Evolutionary conservation across 768 basidiomycete genomes (phyloP).

Genomic region (Termitomyces eurrhizus): DNA sequence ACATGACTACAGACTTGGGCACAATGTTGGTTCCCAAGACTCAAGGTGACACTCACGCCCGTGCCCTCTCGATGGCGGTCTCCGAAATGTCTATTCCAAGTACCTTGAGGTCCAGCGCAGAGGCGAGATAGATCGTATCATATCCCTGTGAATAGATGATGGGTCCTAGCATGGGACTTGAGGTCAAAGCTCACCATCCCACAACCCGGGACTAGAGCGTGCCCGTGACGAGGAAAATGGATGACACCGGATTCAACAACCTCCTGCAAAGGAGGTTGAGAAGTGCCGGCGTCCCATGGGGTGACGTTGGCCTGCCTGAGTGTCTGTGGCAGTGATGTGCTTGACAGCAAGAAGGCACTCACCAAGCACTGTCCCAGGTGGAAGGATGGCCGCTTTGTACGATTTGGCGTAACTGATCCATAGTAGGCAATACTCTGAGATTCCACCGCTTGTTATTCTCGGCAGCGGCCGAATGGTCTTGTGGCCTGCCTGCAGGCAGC

Average conservation of each 20-base stretch:
- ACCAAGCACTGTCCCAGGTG: slow-evolving; percentile 28
- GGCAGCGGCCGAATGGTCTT: slow-evolving; percentile 5
- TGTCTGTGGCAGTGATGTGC: background rate
- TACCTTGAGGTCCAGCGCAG: slow-evolving; percentile 41
- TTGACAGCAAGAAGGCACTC: background rate
- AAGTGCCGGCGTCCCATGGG: slow-evolving; percentile 58
- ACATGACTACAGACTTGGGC: background rate
- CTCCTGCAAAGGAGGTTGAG: slow-evolving; percentile 53
- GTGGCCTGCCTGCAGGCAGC: background rate
- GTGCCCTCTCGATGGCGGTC: slow-evolving; percentile 47
- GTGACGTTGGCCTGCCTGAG: slow-evolving; percentile 45
- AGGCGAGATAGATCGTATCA: slow-evolving; percentile 56
- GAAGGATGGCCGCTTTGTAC: slow-evolving; percentile 20
- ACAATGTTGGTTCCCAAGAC: background rate
- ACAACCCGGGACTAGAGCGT: slow-evolving; percentile 41
- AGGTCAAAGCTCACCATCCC: slow-evolving; percentile 34
- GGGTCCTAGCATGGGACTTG: background rate
- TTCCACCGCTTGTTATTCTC: background rate
- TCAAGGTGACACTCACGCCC: slow-evolving; percentile 23
- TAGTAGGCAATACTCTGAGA: background rate
- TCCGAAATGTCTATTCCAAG: slow-evolving; percentile 55
- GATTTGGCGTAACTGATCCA: slow-evolving; percentile 15
- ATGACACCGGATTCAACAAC: slow-evolving; percentile 42
- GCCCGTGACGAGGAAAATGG: slow-evolving; percentile 34
- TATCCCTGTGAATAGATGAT: slow-evolving; percentile 43